phyloP scores from a whole-genome alignment of 2,329 filamentous ascomycete genomes.

The Aureobasidium sp. region DNA sequence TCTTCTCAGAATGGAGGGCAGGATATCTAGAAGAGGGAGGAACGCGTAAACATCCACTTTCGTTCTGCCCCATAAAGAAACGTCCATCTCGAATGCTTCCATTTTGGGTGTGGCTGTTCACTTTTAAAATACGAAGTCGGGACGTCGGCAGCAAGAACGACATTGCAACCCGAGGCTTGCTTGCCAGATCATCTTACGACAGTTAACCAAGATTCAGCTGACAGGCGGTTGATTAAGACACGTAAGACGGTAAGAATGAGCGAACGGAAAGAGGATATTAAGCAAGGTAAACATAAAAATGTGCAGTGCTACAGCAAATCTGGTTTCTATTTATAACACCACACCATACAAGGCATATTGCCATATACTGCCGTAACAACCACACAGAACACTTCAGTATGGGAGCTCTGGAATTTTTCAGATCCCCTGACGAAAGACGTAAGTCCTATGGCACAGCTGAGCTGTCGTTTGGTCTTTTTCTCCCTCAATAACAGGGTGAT shows the following conservation, averaged over 20 bases:
- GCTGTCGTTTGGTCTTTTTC: neutral
- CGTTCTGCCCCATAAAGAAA: neutral
- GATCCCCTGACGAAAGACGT: neutral
- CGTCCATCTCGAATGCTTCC: neutral
- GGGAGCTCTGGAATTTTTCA: neutral
- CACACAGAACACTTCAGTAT: neutral
- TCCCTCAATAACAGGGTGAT: neutral
- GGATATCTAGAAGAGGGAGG: neutral
- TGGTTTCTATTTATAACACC: neutral
- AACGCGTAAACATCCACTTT: neutral
- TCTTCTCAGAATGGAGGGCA: neutral
- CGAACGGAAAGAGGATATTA: neutral
- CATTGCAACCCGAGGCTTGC: neutral
- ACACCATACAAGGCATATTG: neutral
- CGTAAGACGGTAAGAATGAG: neutral
- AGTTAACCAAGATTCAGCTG: too few species aligned
- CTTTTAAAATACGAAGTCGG: neutral
- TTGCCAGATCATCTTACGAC: neutral
- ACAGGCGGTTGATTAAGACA: neutral
- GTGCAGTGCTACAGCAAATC: neutral
- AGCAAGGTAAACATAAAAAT: neutral
- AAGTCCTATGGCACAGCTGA: neutral
- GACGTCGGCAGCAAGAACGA: neutral
- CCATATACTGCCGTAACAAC: neutral
- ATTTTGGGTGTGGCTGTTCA: conserved; percentile 5